A percentile compares a stretch with the other conserved stretches of the same genome.
Evolutionary conservation across 2,329 filamentous ascomycete species (phyloP).

Genomic region (Blastomyces silverae): DNA sequence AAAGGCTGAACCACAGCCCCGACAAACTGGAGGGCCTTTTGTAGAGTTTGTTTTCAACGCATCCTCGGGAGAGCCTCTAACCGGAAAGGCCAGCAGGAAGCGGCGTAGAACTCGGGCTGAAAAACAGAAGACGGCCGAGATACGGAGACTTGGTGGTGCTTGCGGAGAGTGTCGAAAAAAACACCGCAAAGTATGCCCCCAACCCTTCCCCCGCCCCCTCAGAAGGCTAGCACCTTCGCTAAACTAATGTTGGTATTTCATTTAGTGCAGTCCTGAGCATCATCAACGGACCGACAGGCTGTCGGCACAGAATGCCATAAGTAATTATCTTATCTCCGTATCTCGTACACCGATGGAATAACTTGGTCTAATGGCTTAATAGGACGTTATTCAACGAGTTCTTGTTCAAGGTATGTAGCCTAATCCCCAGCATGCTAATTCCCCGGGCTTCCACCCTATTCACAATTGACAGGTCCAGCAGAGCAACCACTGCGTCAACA

Average conservation of each 20-base stretch:
- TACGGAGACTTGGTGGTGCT: not conserved
- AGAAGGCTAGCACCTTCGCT: not conserved
- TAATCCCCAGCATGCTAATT: not conserved
- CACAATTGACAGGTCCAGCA: not conserved
- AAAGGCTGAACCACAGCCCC: too few relatives aligned
- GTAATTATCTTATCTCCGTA: not conserved
- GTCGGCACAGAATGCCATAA: not conserved
- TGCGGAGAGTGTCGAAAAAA: not conserved
- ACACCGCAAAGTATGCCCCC: slow-evolving; percentile 5
- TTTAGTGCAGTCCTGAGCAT: not conserved
- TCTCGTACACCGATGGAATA: not conserved
- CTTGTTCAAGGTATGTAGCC: too few relatives aligned
- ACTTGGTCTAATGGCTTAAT: not conserved
- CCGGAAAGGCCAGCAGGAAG: not conserved
- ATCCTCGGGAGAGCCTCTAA: not conserved
- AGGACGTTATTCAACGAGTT: not conserved
- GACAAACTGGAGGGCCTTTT: too few relatives aligned
- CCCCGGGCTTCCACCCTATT: not conserved
- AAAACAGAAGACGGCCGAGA: not conserved
- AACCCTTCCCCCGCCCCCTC: not conserved
- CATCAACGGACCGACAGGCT: not conserved
- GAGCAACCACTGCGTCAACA: not conserved
- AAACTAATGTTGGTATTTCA: not conserved
- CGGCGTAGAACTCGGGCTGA: not conserved
- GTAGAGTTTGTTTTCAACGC: too few relatives aligned